Evolutionary conservation across 1,139 yeast genomes (phyloP).

Genomic region (Yamadazyma atlantica): DNA sequence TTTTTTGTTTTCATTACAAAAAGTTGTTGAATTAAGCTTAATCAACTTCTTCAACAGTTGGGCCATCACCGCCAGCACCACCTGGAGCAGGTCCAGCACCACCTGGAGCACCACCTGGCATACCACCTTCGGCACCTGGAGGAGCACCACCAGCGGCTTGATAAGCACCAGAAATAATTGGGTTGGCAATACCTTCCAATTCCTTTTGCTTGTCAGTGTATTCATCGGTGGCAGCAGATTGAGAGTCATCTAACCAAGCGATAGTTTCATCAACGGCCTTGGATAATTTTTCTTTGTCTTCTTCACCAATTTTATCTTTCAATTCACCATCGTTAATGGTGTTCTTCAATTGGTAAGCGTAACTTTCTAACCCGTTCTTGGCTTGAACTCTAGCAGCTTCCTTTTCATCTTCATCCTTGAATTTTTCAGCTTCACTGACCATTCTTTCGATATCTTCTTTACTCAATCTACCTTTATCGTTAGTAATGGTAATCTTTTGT

Average conservation of each 20-base stretch:
- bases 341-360: slow-evolving; percentile 81
- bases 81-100: slow-evolving; percentile 26
- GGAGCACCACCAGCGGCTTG: slow-evolving; percentile 51
- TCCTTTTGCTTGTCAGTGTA: slow-evolving; percentile 65
- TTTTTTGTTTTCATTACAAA: background rate
- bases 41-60: slow-evolving; percentile 76
- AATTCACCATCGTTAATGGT: slow-evolving; percentile 45
- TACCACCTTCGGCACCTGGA: slow-evolving; percentile 18
- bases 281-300: slow-evolving; percentile 44
- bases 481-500: slow-evolving; percentile 40
- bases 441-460: slow-evolving; percentile 50
- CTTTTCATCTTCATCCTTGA: slow-evolving; percentile 38
- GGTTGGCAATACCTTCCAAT: slow-evolving; percentile 63
- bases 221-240: slow-evolving; percentile 54
- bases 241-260: slow-evolving; percentile 50
- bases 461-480: slow-evolving; percentile 51
- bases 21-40: slow-evolving; percentile 23
- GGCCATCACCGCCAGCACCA: slow-evolving; percentile 53
- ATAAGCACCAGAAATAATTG: slow-evolving; percentile 64
- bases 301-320: slow-evolving; percentile 50
- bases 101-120: slow-evolving; percentile 37
- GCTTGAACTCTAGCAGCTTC: slow-evolving; percentile 47
- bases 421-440: slow-evolving; percentile 47
- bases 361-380: slow-evolving; percentile 85
- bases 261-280: slow-evolving; percentile 46